These are phyloP conservation scores for Fusarium sulawesiense DNA, from an alignment of 2,329 filamentous ascomycete genomes.

Conservation along the genomic window DNA sequence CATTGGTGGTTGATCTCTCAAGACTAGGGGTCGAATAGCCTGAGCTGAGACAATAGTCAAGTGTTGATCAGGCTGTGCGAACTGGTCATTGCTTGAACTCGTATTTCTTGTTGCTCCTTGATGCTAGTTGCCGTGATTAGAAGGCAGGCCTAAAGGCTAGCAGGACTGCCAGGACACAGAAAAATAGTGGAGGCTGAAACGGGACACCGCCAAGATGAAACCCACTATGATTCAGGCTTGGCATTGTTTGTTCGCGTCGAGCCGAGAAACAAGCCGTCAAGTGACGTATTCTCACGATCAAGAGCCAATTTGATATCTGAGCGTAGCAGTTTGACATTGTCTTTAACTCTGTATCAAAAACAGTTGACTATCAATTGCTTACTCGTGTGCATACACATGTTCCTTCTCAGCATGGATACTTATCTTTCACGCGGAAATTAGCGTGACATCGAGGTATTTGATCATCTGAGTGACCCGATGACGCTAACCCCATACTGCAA, in stretches of 20 bases:
- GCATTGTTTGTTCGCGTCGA: constrained; percentile 4
- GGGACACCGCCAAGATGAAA: constrained; percentile 24
- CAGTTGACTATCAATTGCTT: not conserved
- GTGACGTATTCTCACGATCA: not conserved
- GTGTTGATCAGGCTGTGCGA: constrained; percentile 1
- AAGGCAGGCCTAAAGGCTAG: not conserved
- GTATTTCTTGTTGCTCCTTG: not conserved
- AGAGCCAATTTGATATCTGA: not conserved
- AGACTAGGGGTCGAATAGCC: not conserved
- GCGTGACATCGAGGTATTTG: constrained; percentile 1
- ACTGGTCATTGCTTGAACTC: not conserved
- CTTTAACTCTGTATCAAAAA: too few relatives aligned
- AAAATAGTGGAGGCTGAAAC: constrained; percentile 20
- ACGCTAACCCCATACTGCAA: constrained; percentile 8
- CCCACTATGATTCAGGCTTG: constrained; percentile 28
- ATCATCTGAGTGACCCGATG: constrained; percentile 13
- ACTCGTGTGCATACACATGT: not conserved
- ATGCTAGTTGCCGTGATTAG: not conserved
- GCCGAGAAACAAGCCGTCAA: constrained; percentile 21
- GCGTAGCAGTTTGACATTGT: not conserved
- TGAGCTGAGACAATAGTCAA: constrained; percentile 2
- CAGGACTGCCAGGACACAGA: not conserved
- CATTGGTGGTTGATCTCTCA: not conserved
- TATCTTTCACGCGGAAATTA: constrained; percentile 1
- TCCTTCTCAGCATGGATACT: not conserved